phyloP scores from a whole-genome alignment of 129 eudicot species.

The Ambrosia trifida region DNA sequence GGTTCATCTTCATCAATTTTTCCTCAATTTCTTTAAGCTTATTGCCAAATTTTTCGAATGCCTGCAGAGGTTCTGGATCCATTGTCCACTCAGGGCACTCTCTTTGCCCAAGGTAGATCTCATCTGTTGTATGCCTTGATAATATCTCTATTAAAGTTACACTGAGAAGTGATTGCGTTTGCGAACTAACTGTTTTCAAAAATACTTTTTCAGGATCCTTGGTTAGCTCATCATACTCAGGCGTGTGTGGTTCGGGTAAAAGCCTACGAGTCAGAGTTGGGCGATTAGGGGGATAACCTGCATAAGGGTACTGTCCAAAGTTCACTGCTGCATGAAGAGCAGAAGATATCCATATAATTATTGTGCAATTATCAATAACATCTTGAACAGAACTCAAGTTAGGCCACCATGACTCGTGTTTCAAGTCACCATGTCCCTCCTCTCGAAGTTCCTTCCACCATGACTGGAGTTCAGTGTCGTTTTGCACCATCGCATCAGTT shows the following conservation, averaged over 20 bases:
- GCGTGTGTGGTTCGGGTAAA: conserved; percentile 42
- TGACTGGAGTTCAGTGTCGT: conserved; percentile 49
- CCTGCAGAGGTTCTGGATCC: conserved; percentile 41
- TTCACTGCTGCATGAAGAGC: conserved; percentile 69
- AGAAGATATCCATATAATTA: conserved; percentile 56
- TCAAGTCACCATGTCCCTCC: conserved; percentile 46
- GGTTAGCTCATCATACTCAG: conserved; percentile 43
- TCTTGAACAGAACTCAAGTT: conserved; percentile 34
- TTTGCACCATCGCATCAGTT: conserved; percentile 29
- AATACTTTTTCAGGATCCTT: conserved; percentile 31
- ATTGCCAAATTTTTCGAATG: conserved; percentile 41
- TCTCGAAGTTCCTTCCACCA: conserved; percentile 48
- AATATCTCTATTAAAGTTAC: conserved; percentile 40
- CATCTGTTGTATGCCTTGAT: conserved; percentile 50
- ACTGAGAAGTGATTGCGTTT: conserved; percentile 37
- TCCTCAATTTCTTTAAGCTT: conserved; percentile 43
- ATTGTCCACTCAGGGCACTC: conserved; percentile 48
- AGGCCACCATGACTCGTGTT: conserved; percentile 67
- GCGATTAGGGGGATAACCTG: conserved; percentile 50
- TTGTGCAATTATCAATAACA: conserved; percentile 39
- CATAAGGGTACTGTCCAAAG: conserved; percentile 37
- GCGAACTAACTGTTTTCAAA: conserved; percentile 39
- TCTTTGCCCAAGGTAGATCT: conserved; percentile 50
- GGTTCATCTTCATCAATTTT: conserved; percentile 30
- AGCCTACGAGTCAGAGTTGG: conserved; percentile 49